These are phyloP conservation scores for Thozetella sp. DNA, from an alignment of 495 filamentous ascomycete genomes.

Conservation along the genomic window DNA sequence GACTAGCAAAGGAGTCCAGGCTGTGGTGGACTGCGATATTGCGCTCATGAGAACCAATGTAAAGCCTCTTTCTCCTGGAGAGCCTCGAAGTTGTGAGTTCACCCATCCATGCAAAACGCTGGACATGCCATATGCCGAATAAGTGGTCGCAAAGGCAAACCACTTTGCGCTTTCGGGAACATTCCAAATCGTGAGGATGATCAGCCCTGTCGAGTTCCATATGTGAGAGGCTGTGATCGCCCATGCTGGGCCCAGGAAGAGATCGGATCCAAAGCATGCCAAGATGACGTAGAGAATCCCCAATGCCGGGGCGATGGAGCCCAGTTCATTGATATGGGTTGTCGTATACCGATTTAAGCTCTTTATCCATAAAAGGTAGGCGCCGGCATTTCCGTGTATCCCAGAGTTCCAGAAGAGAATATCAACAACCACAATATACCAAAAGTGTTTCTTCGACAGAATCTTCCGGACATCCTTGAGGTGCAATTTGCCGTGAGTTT, in stretches of 20 bases:
- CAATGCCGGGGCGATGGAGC: slow-evolving; percentile 32
- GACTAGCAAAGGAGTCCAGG: slow-evolving; percentile 42
- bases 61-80: slow-evolving; percentile 27
- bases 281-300: slow-evolving; percentile 48
- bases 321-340: slow-evolving; percentile 27
- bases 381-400: slow-evolving; percentile 35
- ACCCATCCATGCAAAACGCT: slow-evolving; percentile 35
- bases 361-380: slow-evolving; percentile 39
- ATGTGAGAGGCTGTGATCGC: slow-evolving; percentile 31
- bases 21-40: slow-evolving; percentile 32
- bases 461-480: slow-evolving; percentile 26
- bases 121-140: slow-evolving; percentile 27
- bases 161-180: slow-evolving; percentile 47
- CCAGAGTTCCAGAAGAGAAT: slow-evolving; percentile 52
- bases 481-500: slow-evolving; percentile 24
- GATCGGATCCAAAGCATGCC: slow-evolving; percentile 46
- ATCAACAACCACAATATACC: slow-evolving; percentile 42
- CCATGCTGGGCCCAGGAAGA: slow-evolving; percentile 32
- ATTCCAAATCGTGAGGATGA: slow-evolving; percentile 39
- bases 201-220: slow-evolving; percentile 29
- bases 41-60: slow-evolving; percentile 27
- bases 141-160: slow-evolving; percentile 44
- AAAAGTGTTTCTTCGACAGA: slow-evolving; percentile 27
- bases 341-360: slow-evolving; percentile 26
- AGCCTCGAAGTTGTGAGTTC: slow-evolving; percentile 24